A percentile compares a stretch with the other conserved stretches of the same genome.
phyloP scores from a whole-genome alignment of 495 filamentous ascomycete species.

The Schizothecium vesticola region DNA sequence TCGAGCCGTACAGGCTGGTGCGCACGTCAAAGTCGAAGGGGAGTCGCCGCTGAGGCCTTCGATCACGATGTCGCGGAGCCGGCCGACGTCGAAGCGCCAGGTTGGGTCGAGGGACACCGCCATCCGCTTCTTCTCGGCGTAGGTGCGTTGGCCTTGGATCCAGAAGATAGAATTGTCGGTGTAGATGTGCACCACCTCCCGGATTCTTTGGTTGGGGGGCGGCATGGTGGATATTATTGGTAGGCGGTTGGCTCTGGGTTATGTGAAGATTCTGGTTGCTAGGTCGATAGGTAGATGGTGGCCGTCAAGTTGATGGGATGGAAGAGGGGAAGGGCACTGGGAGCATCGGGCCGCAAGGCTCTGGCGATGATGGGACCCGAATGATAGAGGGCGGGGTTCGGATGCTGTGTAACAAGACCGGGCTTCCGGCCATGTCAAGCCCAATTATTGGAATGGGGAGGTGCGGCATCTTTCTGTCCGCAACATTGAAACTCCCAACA shows the following conservation, averaged over 20 bases:
- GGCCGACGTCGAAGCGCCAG: constrained; percentile 12
- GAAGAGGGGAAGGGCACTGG: neutral
- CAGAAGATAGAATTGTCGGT: constrained; percentile 17
- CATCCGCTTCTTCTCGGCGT: constrained; percentile 2
- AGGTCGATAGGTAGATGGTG: no score
- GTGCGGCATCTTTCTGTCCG: neutral
- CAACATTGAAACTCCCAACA: neutral
- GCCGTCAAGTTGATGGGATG: neutral
- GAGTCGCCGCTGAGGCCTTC: neutral
- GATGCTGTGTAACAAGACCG: neutral
- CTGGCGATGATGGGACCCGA: neutral
- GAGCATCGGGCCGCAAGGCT: neutral
- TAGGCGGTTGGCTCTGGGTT: neutral
- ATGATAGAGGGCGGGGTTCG: neutral
- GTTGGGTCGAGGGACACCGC: constrained; percentile 2
- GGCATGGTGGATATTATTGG: neutral
- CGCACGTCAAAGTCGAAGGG: neutral
- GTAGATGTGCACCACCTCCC: constrained; percentile 4
- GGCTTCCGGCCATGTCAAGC: neutral
- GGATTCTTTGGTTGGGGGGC: neutral
- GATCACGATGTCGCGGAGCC: neutral
- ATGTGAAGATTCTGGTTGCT: neutral
- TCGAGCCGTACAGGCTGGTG: constrained; percentile 10
- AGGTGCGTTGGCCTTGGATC: constrained; percentile 8
- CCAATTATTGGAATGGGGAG: neutral